Percentiles rank a stretch among this genome's conserved stretches.
These are phyloP conservation scores for Malus fusca DNA, from an alignment of 306 rosid genomes.

Conservation along the genomic window DNA sequence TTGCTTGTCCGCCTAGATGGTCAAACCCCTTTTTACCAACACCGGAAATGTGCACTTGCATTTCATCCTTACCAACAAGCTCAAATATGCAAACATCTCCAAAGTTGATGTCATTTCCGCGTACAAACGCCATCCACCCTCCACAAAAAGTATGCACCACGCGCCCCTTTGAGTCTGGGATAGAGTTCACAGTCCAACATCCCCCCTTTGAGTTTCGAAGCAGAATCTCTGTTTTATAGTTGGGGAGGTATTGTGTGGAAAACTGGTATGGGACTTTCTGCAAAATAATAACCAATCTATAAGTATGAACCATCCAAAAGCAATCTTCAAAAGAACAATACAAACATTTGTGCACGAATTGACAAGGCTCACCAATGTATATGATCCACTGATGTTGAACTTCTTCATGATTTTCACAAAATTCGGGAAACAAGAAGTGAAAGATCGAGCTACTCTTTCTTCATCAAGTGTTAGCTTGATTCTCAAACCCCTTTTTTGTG, in stretches of 20 bases:
- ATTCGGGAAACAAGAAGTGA: slow-evolving; percentile 66
- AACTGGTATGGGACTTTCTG: slow-evolving; percentile 87
- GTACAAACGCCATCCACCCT: slow-evolving; percentile 94
- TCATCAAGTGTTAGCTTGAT: slow-evolving; percentile 72
- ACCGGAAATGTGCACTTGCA: slow-evolving; percentile 69
- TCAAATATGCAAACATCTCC: slow-evolving; percentile 88
- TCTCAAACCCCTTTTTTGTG: slow-evolving; percentile 61
- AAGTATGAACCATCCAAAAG: slow-evolving; percentile 5
- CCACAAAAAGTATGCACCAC: slow-evolving; percentile 82
- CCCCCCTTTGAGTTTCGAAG: slow-evolving; percentile 65
- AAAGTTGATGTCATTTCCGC: slow-evolving; percentile 61
- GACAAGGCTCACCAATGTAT: slow-evolving; percentile 68
- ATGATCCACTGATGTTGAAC: slow-evolving; percentile 86
- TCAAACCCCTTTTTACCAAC: slow-evolving; percentile 59
- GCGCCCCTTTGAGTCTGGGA: slow-evolving; percentile 81
- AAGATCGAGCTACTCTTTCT: slow-evolving; percentile 66
- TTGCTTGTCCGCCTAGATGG: slow-evolving; percentile 27
- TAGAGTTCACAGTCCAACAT: slow-evolving; percentile 83
- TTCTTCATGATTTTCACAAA: slow-evolving; percentile 89
- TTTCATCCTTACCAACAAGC: slow-evolving; percentile 54
- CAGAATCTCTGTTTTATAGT: slow-evolving; percentile 62
- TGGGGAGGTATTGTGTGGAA: slow-evolving; percentile 71
- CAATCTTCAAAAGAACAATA: neutral
- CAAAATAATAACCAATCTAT: slow-evolving; percentile 22
- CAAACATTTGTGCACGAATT: neutral